Conservation (phyloP, 257 asterid genomes). For the Linderniella brevidens region DNA sequence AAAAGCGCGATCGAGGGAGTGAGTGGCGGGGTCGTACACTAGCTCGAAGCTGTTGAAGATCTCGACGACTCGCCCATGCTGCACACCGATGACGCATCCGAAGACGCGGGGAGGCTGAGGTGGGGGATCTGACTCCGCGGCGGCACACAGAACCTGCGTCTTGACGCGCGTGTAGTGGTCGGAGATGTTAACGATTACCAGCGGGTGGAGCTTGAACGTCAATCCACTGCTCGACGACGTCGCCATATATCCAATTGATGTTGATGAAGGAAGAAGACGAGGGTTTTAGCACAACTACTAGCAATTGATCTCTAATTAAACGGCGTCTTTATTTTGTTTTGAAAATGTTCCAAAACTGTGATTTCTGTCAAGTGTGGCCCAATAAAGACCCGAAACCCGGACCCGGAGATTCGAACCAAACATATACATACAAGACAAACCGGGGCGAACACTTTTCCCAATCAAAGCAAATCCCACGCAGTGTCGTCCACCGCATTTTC, state of each 20-base stretch:
- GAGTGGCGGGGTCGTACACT: slow-evolving; percentile 50
- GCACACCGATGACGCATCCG: slow-evolving; percentile 96
- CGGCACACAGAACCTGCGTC: slow-evolving; percentile 40
- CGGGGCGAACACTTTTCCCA: too few species aligned
- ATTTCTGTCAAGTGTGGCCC: too few species aligned
- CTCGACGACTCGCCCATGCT: slow-evolving; percentile 92
- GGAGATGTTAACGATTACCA: slow-evolving; percentile 86
- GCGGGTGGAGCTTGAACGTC: slow-evolving; percentile 90
- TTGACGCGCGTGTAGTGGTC: slow-evolving; percentile 91
- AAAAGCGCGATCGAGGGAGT: slow-evolving; percentile 68
- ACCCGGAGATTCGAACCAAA: too few species aligned
- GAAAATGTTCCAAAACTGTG: too few species aligned
- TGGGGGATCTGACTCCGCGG: slow-evolving; percentile 14
- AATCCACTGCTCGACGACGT: slow-evolving; percentile 90
- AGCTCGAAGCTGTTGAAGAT: slow-evolving; percentile 95
- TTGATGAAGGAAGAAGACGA: too few species aligned
- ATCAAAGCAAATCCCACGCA: too few species aligned
- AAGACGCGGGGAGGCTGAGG: slow-evolving; percentile 49
- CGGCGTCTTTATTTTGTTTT: too few species aligned
- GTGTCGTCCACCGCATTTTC: too few species aligned
- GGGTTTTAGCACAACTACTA: too few species aligned
- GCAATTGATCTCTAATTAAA: too few species aligned
- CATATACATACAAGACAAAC: too few species aligned
- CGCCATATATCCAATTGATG: slow-evolving; percentile 29
- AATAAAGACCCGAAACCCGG: too few species aligned